Evolutionary conservation across 768 basidiomycete species (phyloP), one percentile per base, ranked within the genome.

Genomic region (Strobilomyces confusus): DNA sequence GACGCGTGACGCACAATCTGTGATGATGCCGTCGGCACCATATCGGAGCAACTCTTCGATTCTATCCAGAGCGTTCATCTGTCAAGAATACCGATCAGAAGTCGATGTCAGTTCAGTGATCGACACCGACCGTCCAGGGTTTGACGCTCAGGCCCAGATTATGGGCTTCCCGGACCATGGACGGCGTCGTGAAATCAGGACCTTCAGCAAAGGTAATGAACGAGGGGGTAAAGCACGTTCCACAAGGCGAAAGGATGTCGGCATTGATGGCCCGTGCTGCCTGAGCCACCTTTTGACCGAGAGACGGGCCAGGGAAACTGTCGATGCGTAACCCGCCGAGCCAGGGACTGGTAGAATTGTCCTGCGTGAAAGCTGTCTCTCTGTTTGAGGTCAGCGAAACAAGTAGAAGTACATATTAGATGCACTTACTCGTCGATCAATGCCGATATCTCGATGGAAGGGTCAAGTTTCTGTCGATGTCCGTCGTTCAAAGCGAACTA

Each of bases 21-120:
- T 82, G 60, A 92, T 91, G 51, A 92, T 80, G 0, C 88, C 89
- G 65, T 91, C 89, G 0, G 82, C 83, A 4, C 80, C 80, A 73
- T 77, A 79, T 15, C 75, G 74, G 32, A 84, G 50, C 38, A 91
- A 63, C 57, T 83, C 75, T n/a, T 86, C 81, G 3, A 80, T 77
- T 34, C 82, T 72, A 59, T 80, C 82, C 52, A 87, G 70, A 19
- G 75, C 71, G 63, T 90, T 82, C 54, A 86, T 77, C 86, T 88
- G 8, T 54, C 29, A 41, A 34, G 14, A 20, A 14, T 17, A 40
- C 15, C 43, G 57, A 42, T 9, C 41, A 19, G 15, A 20, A 37
- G 19, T 29, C 20, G 38, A 41, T 30, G 14, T 49, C 44, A 36
- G 19, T 3, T 17, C 13, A 4, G 32, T 12, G 14, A 32, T 38